These are phyloP conservation scores for Scenedesmus sp. DNA, from an alignment of 163 green algal species.

Conservation along the genomic window DNA sequence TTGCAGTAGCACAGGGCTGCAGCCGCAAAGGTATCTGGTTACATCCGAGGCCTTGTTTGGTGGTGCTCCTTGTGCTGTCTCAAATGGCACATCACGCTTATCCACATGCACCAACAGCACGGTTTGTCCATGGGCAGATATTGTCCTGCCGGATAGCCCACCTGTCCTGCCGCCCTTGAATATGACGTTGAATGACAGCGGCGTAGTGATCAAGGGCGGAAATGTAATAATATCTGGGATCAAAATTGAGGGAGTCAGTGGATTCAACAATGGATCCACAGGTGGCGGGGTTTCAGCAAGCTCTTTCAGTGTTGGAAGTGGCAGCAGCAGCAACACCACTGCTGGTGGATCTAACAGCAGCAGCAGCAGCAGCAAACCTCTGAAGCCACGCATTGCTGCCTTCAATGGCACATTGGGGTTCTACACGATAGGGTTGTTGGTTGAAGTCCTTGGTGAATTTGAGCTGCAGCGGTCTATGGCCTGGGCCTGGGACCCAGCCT, in stretches of 20 bases:
- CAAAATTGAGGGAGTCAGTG: slow-evolving; percentile 12
- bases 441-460: slow-evolving; percentile 35
- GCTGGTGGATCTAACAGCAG: neutral
- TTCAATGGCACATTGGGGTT: slow-evolving; percentile 39
- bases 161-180: slow-evolving; percentile 34
- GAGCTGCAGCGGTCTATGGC: slow-evolving; percentile 34
- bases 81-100: neutral
- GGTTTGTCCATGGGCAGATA: slow-evolving; percentile 10
- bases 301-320: neutral
- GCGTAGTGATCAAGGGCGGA: slow-evolving; percentile 23
- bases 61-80: neutral
- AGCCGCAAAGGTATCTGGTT: neutral
- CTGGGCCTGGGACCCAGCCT: slow-evolving; percentile 1
- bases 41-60: neutral
- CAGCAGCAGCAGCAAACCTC: neutral
- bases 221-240: slow-evolving; percentile 29
- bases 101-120: slow-evolving; percentile 10
- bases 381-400: neutral
- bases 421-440: slow-evolving; percentile 4
- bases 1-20: neutral
- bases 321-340: neutral
- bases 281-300: neutral
- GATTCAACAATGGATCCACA: neutral
- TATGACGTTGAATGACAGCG: slow-evolving; percentile 6
- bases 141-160: neutral